Evolutionary conservation across 2,329 filamentous ascomycete genomes (phyloP), one percentile per base, ranked within the genome.

Genomic region (Sporothrix luriei): DNA sequence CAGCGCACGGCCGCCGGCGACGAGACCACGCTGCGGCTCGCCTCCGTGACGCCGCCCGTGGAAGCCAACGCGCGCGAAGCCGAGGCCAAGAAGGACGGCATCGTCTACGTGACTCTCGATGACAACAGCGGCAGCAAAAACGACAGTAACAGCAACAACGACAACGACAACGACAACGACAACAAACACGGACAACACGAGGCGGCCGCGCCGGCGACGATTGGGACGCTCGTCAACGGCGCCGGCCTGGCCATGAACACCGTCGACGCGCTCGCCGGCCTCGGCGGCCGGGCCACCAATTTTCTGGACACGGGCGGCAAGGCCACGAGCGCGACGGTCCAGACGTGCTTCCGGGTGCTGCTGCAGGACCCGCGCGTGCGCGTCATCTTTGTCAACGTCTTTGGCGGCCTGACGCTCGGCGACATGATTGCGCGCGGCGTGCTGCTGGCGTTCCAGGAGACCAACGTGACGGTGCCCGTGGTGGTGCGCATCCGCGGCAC

Each of bases 181-280:
- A 19, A 21, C 6, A n/a, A 19, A 49, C 48, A 33, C 38, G 68
- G 87, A 24, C 11, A n/a, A 11, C 40, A 33, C 7, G 33, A 6
- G 33, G 33, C 6, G 33, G 2, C 21, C 19, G 16, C 26, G 10
- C n/a, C 48, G 73, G 78, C 84, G 68, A 88, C 88, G 72, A 89
- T 97, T 68, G 93, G 92, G 49, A 97, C 91, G 0, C 82, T 96
- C 73, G 92, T 97, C 73, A 97, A 97, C 76, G 93, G 93, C 55
- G 93, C 94, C 0, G 93, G 93, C 0, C 85, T 97, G 1, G 93
- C 93, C 0, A 95, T 97, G 91, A 95, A 95, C 77, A 97, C 93
- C 0, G 88, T 94, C 71, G 93, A 97, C 77, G 90, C 91, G 0
- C 86, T 97, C 1, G 83, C 85, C 2, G 80, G 87, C 14, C 86